Percentiles rank a stretch among this genome's conserved stretches.
These are phyloP conservation scores for Cryphonectria radicalis DNA, from an alignment of 2,329 filamentous ascomycete species.

Conservation along the genomic window DNA sequence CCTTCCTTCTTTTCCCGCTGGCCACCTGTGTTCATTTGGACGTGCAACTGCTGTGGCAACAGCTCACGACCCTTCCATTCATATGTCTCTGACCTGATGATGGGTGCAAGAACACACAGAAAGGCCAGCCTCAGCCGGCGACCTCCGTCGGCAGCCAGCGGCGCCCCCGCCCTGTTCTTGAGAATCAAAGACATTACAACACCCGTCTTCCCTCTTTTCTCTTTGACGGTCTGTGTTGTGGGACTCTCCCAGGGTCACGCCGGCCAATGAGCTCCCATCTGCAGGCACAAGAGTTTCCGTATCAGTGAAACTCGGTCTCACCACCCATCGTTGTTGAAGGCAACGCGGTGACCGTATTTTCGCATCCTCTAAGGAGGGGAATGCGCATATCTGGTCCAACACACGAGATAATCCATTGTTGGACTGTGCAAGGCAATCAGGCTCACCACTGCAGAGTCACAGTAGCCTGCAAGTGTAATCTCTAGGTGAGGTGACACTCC, in stretches of 20 bases:
- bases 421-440: not conserved
- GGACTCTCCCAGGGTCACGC: not conserved
- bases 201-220: not conserved
- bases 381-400: not conserved
- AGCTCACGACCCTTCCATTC: not conserved
- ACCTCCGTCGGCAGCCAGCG: not conserved
- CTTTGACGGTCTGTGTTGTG: not conserved
- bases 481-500: not conserved
- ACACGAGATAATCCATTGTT: not conserved
- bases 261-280: not conserved
- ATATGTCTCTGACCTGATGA: not conserved
- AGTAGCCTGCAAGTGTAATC: not conserved
- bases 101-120: not conserved
- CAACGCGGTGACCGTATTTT: not conserved
- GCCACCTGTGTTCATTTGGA: not conserved
- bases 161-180: not conserved
- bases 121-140: not conserved
- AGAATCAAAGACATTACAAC: not conserved
- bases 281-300: not conserved
- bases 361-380: not conserved
- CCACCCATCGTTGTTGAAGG: not conserved
- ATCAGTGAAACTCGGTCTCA: not conserved
- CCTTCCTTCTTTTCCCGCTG: not conserved
- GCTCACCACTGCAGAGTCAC: not conserved
- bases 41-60: not conserved